phyloP scores from a whole-genome alignment of 2,329 filamentous ascomycete species.

The Dothiorella sarmentorum region DNA sequence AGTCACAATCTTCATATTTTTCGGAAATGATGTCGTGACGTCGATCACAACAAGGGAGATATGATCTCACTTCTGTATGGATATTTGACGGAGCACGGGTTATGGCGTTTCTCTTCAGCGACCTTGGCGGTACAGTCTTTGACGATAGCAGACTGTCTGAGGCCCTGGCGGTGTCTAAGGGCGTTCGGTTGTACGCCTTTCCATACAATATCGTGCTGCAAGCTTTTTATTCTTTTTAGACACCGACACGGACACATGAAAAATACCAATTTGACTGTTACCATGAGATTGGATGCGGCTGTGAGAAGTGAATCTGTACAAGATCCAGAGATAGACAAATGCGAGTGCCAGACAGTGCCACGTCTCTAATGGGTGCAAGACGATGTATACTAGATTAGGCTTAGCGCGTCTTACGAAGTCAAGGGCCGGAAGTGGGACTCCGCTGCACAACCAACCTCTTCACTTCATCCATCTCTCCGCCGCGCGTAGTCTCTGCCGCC shows the following conservation, averaged over 20 bases:
- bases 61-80: no score
- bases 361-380: background rate
- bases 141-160: background rate
- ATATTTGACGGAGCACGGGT: background rate
- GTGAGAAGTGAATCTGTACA: no score
- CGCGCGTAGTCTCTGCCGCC: background rate
- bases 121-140: no score
- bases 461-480: background rate
- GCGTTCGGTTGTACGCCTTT: background rate
- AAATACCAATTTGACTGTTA: background rate
- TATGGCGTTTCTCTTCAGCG: no score
- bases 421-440: background rate
- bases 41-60: no score
- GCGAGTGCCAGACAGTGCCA: background rate
- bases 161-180: background rate
- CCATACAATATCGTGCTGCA: background rate
- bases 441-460: slow-evolving; percentile 2
- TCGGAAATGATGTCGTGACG: no score
- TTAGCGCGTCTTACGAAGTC: slow-evolving; percentile 1
- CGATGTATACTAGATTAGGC: background rate
- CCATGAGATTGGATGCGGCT: no score
- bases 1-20: no score
- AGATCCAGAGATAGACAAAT: no score
- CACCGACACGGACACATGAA: background rate
- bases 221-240: background rate